A percentile compares a stretch with the other conserved stretches of the same genome.
These are phyloP conservation scores for Hemerocallis citrina DNA, from an alignment of 106 monocot genomes.

Conservation along the genomic window DNA sequence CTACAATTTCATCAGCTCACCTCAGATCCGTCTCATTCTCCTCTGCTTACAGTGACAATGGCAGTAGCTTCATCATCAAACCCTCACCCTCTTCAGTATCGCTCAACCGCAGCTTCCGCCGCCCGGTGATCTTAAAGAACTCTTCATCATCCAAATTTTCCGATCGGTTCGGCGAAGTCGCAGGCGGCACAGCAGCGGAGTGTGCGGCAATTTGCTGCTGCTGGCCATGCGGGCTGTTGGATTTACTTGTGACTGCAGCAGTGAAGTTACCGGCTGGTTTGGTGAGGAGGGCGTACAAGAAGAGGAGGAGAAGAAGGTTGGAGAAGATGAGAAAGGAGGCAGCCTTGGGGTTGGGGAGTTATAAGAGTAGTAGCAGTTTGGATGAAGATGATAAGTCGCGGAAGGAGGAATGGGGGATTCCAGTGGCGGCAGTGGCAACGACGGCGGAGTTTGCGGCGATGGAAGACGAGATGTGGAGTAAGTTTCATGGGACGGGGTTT, in stretches of 20 bases:
- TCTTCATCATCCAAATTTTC: neutral
- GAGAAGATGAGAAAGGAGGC: neutral
- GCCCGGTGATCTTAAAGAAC: constrained; percentile 13
- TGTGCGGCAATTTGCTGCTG: constrained; percentile 40
- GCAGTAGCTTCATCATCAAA: too few species aligned
- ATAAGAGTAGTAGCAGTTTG: neutral
- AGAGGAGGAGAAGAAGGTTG: constrained; percentile 1
- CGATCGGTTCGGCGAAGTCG: constrained; percentile 21
- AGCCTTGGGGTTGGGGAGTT: neutral
- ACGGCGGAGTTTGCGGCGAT: constrained; percentile 33
- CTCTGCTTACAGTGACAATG: too few species aligned
- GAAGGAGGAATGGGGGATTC: neutral
- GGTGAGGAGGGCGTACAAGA: constrained; percentile 5
- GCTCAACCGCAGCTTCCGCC: neutral
- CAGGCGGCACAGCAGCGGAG: constrained; percentile 31
- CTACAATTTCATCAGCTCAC: too few species aligned
- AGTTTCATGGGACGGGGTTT: constrained; percentile 45
- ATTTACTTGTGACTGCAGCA: constrained; percentile 17
- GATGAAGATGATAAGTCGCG: neutral
- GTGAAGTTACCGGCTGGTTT: constrained; percentile 33
- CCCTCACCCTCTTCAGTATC: too few species aligned
- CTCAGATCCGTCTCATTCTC: too few species aligned
- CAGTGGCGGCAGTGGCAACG: neutral
- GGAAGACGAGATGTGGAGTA: constrained; percentile 54
- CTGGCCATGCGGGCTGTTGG: constrained; percentile 30